Conservation (phyloP, 257 asterid genomes). For the Nicotiana tabacum region DNA sequence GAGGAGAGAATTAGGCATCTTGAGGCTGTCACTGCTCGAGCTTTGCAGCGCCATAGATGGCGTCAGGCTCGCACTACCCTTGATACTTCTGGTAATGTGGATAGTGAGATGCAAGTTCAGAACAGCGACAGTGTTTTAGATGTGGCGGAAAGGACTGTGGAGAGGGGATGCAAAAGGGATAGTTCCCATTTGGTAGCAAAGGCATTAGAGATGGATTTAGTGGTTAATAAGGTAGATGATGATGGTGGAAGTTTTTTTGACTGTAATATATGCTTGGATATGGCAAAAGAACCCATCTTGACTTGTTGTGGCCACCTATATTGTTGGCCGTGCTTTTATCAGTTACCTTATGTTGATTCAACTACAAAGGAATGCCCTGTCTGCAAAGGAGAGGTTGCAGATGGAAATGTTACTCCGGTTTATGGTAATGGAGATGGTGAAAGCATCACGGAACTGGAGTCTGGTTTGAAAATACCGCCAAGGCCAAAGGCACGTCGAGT, state of each 20-base stretch:
- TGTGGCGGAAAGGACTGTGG: slow-evolving; percentile 27
- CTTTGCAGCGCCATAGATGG: slow-evolving; percentile 69
- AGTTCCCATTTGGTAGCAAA: slow-evolving; percentile 72
- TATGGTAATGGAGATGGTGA: slow-evolving; percentile 40
- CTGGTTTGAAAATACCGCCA: slow-evolving; percentile 38
- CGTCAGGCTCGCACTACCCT: slow-evolving; percentile 34
- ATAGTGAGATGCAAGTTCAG: slow-evolving; percentile 24
- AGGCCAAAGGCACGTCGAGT: slow-evolving; percentile 52
- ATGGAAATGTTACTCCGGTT: slow-evolving; percentile 35
- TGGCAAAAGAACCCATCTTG: slow-evolving; percentile 46
- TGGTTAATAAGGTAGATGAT: slow-evolving; percentile 42
- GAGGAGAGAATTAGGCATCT: slow-evolving; percentile 79
- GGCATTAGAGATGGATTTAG: slow-evolving; percentile 59
- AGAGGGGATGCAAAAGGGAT: slow-evolving; percentile 60
- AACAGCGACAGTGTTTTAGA: slow-evolving; percentile 19
- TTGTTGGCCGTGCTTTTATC: slow-evolving; percentile 58
- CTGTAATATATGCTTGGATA: slow-evolving; percentile 38
- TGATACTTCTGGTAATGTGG: slow-evolving; percentile 21
- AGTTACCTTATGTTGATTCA: slow-evolving; percentile 42
- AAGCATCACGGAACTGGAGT: slow-evolving; percentile 23
- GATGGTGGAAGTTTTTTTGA: slow-evolving; percentile 41
- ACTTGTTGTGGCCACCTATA: slow-evolving; percentile 56
- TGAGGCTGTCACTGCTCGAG: slow-evolving; percentile 68
- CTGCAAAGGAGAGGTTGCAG: slow-evolving; percentile 53
- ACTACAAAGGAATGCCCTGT: slow-evolving; percentile 48